A percentile compares a stretch with the other conserved stretches of the same genome.
Conservation (phyloP, 176 grass and related monocot genomes). For the Saccharum officinarum region DNA sequence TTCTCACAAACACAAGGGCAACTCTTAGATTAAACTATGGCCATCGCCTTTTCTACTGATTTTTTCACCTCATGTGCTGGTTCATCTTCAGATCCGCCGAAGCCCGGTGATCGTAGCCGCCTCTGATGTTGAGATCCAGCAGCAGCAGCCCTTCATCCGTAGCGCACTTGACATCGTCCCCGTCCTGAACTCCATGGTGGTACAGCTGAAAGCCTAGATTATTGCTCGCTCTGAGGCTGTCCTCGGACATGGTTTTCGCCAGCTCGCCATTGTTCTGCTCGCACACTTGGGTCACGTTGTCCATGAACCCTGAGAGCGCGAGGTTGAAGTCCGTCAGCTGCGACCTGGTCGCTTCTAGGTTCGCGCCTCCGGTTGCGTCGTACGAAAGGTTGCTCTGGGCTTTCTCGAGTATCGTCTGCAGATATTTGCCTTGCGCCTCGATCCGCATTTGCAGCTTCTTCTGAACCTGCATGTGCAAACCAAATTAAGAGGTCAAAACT, state of each 20-base stretch:
- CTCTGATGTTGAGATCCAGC: constrained; percentile 85
- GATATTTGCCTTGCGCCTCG: constrained; percentile 95
- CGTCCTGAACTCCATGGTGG: constrained; percentile 30
- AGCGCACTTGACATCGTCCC: constrained; percentile 44
- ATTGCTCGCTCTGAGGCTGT: constrained; percentile 43
- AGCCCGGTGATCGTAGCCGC: constrained; percentile 54
- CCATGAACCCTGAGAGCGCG: constrained; percentile 64
- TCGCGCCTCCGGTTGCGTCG: constrained; percentile 37
- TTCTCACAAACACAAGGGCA: constrained; percentile 34
- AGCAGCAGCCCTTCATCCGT: constrained; percentile 47
- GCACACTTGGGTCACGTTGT: constrained; percentile 48
- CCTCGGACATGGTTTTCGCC: constrained; percentile 44
- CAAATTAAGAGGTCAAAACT: not conserved
- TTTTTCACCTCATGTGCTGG: constrained; percentile 44
- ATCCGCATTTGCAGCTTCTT: constrained; percentile 96
- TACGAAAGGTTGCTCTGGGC: constrained; percentile 67
- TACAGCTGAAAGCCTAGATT: constrained; percentile 47
- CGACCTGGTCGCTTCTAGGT: constrained; percentile 52
- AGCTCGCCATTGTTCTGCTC: constrained; percentile 48
- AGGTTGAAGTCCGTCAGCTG: constrained; percentile 75
- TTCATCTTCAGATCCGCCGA: constrained; percentile 52
- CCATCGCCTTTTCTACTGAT: constrained; percentile 11
- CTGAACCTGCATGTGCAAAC: constrained; percentile 60
- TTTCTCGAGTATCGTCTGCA: constrained; percentile 76
- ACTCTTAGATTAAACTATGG: constrained; percentile 36